phyloP scores from a whole-genome alignment of 176 grass and related monocot species.

The Oryza glumipatula region DNA sequence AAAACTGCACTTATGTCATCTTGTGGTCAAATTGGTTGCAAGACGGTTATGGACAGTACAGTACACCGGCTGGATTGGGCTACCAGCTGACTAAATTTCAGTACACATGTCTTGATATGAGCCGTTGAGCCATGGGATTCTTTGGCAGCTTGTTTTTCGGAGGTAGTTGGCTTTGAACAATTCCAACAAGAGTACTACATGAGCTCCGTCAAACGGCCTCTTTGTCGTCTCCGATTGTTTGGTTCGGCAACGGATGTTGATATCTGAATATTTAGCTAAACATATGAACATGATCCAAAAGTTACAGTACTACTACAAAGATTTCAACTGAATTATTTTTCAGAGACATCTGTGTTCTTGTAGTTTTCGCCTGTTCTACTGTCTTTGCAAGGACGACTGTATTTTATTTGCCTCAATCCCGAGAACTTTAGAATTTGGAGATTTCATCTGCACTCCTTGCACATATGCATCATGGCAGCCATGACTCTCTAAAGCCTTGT shows the following conservation, averaged over 20 bases:
- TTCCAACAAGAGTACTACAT: not conserved
- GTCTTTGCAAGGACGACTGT: not conserved
- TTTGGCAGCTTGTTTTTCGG: not conserved
- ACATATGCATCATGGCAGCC: slow-evolving; percentile 35
- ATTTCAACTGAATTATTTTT: not conserved
- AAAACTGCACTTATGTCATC: not conserved
- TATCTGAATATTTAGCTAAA: not conserved
- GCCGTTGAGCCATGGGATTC: not conserved
- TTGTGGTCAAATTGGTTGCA: not conserved
- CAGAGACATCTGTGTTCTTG: not conserved
- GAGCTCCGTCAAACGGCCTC: slow-evolving; percentile 12
- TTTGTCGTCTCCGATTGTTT: slow-evolving; percentile 29
- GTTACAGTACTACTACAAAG: not conserved
- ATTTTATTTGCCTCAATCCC: not conserved
- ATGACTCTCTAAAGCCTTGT: slow-evolving; percentile 29
- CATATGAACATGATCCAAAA: slow-evolving; percentile 15
- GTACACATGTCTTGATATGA: not conserved
- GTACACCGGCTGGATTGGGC: not conserved
- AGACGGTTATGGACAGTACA: not conserved
- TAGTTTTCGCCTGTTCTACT: not conserved
- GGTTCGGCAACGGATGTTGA: slow-evolving; percentile 15
- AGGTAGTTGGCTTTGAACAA: not conserved
- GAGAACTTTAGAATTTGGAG: not conserved
- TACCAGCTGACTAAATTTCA: not conserved
- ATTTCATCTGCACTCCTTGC: slow-evolving; percentile 9